Evolutionary conservation across 768 basidiomycete species (phyloP).

Genomic region (Amanita fuliginea): DNA sequence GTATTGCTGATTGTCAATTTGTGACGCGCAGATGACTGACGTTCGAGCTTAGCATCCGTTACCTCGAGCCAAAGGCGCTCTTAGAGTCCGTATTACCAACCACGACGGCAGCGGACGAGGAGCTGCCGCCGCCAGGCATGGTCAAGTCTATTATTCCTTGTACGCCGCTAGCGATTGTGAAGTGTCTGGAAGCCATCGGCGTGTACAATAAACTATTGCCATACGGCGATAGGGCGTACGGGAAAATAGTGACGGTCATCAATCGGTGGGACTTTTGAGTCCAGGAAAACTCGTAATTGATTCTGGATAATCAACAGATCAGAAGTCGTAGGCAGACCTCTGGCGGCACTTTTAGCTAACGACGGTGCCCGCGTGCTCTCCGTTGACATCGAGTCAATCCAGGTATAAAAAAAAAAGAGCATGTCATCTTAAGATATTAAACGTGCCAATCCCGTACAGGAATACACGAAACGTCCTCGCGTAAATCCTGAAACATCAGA

Average conservation of each 20-base stretch:
- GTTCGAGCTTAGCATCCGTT: slow-evolving; percentile 54
- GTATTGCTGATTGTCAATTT: not conserved
- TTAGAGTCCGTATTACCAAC: slow-evolving; percentile 32
- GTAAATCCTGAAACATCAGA: slow-evolving; percentile 17
- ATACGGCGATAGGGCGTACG: slow-evolving; percentile 93
- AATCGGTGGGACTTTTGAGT: slow-evolving; percentile 51
- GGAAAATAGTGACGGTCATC: slow-evolving; percentile 87
- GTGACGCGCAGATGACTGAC: slow-evolving; percentile 1
- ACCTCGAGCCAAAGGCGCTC: slow-evolving; percentile 72
- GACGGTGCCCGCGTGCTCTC: slow-evolving; percentile 95
- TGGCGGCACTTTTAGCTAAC: slow-evolving; percentile 92
- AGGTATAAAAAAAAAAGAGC: slow-evolving; percentile 39
- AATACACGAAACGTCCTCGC: slow-evolving; percentile 88
- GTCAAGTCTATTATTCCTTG: slow-evolving; percentile 97
- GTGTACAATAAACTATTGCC: slow-evolving; percentile 90
- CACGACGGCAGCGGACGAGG: slow-evolving; percentile 28
- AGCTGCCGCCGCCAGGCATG: slow-evolving; percentile 68
- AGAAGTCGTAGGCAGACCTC: slow-evolving; percentile 93
- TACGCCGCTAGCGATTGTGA: slow-evolving; percentile 94
- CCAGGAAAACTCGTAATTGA: not conserved
- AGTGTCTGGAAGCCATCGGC: slow-evolving; percentile 81
- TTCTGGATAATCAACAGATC: slow-evolving; percentile 38
- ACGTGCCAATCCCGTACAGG: slow-evolving; percentile 23
- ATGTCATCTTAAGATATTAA: not conserved
- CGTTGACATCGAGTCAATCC: slow-evolving; percentile 90